These are phyloP conservation scores for Leccinum fallax DNA, from an alignment of 1,284 basidiomycete genomes.

Conservation along the genomic window DNA sequence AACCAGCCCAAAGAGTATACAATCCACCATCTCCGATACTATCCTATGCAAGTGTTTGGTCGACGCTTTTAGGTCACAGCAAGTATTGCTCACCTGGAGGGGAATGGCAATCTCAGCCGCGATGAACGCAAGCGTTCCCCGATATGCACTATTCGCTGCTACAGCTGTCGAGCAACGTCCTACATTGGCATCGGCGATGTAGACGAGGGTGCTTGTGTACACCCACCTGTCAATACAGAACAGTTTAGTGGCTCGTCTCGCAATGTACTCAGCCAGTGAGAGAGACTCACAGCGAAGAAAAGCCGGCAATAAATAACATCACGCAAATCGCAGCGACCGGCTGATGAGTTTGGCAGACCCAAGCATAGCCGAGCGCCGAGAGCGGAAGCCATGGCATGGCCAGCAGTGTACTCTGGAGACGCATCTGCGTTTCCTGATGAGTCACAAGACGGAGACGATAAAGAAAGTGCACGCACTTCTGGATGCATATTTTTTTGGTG, in stretches of 20 bases:
- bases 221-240: slow-evolving; percentile 51
- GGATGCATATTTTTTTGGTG: slow-evolving; percentile 64
- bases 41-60: slow-evolving; percentile 32
- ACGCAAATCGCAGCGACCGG: slow-evolving; percentile 67
- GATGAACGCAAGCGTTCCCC: slow-evolving; percentile 70
- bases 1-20: slow-evolving; percentile 71
- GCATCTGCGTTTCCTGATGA: slow-evolving; percentile 53
- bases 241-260: not conserved
- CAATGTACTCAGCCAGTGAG: not conserved
- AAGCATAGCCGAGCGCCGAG: slow-evolving; percentile 71
- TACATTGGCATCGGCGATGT: slow-evolving; percentile 77
- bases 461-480: slow-evolving; percentile 50
- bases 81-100: slow-evolving; percentile 49
- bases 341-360: slow-evolving; percentile 69
- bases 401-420: slow-evolving; percentile 63
- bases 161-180: slow-evolving; percentile 75
- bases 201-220: slow-evolving; percentile 71
- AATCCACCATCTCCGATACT: slow-evolving; percentile 71
- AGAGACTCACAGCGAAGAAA: slow-evolving; percentile 48
- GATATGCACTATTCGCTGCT: slow-evolving; percentile 69
- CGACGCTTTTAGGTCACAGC: not conserved
- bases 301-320: slow-evolving; percentile 64
- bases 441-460: not conserved
- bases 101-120: slow-evolving; percentile 73
- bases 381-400: slow-evolving; percentile 59